Evolutionary conservation across 106 monocot genomes (phyloP), one percentile per base, ranked within the genome.

Genomic region (Dendrobium chrysotoxum): DNA sequence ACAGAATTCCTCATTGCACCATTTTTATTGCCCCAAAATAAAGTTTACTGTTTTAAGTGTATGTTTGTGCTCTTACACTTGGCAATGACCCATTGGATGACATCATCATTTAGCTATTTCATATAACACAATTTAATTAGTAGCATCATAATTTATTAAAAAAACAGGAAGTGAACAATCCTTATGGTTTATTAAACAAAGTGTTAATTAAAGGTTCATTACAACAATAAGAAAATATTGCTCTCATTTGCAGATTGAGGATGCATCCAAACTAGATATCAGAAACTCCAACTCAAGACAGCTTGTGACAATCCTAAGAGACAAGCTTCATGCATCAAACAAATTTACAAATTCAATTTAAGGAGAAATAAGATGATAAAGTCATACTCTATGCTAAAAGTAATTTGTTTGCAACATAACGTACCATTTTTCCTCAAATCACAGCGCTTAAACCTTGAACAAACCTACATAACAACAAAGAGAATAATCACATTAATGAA

Each of bases 381-480:
- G 72, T 38, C 39, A 72, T 38, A 35, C 15, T 74, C 1, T 40
- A 74, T 40, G 41, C 40, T 74, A 41, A 74, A 41, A 40, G 38
- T 11, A 41, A 42, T 28, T 42, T 74, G 7, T 8, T 74, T 74
- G 74, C 13, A 70, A 42, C 5, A 30, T 41, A 42, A 7, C 41
- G 21, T 42, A 74, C 74, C 74, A 74, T 74, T 42, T 74, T 74
- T 40, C 6, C 31, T 42, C 39, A 74, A 74, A 35, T 41, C 17
- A 15, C 7, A 42, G 74, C n/a, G 0, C 26, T 42, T 42, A 42
- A 74, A 42, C 20, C 40, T 21, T 74, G 20, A 41, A 3, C 12
- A 74, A 74, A 74, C 74, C 74, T 74, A 42, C 74, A 74, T 18
- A 74, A 42, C 41, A 74, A 42, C 41, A 40, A 74, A 21, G 70